Conservation (phyloP, 495 filamentous ascomycete genomes). For the Lophiotrema nucula region DNA sequence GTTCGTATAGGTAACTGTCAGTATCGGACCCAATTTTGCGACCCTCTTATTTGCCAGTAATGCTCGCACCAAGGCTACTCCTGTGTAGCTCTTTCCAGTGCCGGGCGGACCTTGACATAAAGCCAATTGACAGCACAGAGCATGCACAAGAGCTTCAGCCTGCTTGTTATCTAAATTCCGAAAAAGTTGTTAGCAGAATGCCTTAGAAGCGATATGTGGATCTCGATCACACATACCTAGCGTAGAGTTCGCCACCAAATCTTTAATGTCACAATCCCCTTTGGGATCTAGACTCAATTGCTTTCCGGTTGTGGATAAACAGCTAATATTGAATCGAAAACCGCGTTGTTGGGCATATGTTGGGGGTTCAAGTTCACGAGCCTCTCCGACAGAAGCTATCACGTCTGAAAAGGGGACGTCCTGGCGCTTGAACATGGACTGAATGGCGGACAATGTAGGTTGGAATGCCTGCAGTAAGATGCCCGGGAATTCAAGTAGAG, state of each 20-base stretch:
- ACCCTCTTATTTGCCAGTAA: conserved; percentile 57
- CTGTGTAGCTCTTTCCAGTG: conserved; percentile 70
- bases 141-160: conserved; percentile 53
- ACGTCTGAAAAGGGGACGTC: conserved; percentile 62
- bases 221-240: too few relatives aligned
- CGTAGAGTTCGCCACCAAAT: conserved; percentile 21
- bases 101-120: conserved; percentile 82
- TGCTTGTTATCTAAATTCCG: conserved; percentile 66
- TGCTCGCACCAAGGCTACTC: conserved; percentile 56
- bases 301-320: not conserved
- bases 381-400: conserved; percentile 47
- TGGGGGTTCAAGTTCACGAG: conserved; percentile 48
- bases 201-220: too few relatives aligned
- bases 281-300: not conserved
- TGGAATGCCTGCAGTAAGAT: conserved; percentile 67
- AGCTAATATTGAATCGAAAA: conserved; percentile 20
- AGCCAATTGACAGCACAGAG: conserved; percentile 56
- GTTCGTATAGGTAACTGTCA: conserved; percentile 40
- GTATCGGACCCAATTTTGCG: conserved; percentile 42
- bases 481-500: conserved; percentile 68
- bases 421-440: conserved; percentile 50
- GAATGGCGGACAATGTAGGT: conserved; percentile 63
- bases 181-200: too few relatives aligned
- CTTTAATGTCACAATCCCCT: conserved; percentile 1
- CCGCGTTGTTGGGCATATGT: conserved; percentile 51